Conservation (phyloP, 768 basidiomycete species). For the Tulasnella sp. region DNA sequence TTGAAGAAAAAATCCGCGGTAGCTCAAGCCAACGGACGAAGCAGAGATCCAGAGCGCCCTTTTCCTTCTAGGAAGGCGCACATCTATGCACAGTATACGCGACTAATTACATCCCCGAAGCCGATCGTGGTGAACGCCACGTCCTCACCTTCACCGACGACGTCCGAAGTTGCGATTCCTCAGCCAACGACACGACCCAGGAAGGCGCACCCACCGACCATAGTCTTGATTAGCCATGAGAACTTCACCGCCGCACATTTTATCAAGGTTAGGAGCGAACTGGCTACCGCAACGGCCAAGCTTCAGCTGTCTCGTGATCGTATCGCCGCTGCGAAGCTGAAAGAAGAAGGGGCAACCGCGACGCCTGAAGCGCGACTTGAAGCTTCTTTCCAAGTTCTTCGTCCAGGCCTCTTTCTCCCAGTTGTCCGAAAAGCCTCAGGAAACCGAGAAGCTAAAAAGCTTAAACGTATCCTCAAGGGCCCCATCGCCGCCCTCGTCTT, state of each 20-base stretch:
- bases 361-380: slow-evolving; percentile 1
- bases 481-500: slow-evolving; percentile 9
- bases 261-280: slow-evolving; percentile 8
- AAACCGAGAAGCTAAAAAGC: slow-evolving; percentile 3
- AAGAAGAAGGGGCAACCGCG: neutral
- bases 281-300: neutral
- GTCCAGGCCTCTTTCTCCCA: slow-evolving; percentile 13
- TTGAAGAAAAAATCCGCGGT: neutral
- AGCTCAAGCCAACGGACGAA: neutral
- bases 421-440: slow-evolving; percentile 9
- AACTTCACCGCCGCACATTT: slow-evolving; percentile 8
- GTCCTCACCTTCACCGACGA: neutral
- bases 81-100: slow-evolving; percentile 7
- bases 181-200: neutral
- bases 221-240: slow-evolving; percentile 10
- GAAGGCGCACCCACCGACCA: neutral
- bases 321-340: neutral
- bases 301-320: neutral
- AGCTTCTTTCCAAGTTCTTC: slow-evolving; percentile 4
- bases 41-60: slow-evolving; percentile 1
- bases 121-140: neutral
- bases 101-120: neutral
- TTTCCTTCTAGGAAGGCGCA: slow-evolving; percentile 12
- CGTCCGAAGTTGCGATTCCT: neutral
- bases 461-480: slow-evolving; percentile 8